phyloP scores from a whole-genome alignment of 345 rosid genomes.

The Lepidium sativum region DNA sequence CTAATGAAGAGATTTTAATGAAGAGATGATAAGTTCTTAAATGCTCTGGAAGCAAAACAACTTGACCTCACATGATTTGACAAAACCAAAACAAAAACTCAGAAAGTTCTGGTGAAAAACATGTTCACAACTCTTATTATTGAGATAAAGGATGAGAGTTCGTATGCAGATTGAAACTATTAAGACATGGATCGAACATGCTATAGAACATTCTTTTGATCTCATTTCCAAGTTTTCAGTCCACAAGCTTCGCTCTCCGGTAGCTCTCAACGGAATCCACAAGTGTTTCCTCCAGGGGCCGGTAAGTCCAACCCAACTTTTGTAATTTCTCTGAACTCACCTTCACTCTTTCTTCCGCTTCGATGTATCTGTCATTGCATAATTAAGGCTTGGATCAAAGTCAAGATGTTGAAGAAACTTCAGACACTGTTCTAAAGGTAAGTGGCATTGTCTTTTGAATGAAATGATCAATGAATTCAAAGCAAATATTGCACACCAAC shows the following conservation, averaged over 20 bases:
- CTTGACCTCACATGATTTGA: too few relatives aligned
- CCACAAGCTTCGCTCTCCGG: constrained; percentile 36
- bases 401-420: constrained; percentile 1
- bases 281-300: constrained; percentile 49
- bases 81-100: too few relatives aligned
- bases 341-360: constrained; percentile 12
- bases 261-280: constrained; percentile 47
- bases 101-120: background rate
- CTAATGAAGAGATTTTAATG: too few relatives aligned
- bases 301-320: constrained; percentile 48
- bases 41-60: too few relatives aligned
- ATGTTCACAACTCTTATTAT: background rate
- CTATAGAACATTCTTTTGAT: background rate
- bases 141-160: background rate
- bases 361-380: constrained; percentile 30
- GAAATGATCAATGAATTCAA: background rate
- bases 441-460: background rate
- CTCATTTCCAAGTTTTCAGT: constrained; percentile 12
- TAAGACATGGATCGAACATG: background rate
- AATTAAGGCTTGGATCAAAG: background rate
- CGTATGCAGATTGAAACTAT: background rate
- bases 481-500: background rate
- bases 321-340: constrained; percentile 40
- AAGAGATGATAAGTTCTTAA: too few relatives aligned
- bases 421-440: background rate